Evolutionary conservation across 345 rosid genomes (phyloP).

Genomic region (Acer yangbiense): DNA sequence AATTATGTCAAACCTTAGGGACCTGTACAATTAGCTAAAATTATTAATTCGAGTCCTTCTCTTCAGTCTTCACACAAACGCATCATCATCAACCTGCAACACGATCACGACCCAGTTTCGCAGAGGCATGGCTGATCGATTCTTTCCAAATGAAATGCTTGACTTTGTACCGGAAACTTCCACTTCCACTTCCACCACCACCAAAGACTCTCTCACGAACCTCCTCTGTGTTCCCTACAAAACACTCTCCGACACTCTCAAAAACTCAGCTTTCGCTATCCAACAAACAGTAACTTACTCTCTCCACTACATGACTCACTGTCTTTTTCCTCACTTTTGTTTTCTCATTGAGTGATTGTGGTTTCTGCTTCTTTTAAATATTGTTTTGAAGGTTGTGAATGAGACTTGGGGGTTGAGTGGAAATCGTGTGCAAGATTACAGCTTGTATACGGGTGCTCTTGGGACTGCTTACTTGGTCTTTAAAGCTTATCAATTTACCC

Average conservation of each 20-base stretch:
- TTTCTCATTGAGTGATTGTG: background rate
- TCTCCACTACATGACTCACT: background rate
- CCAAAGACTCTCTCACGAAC: constrained; percentile 32
- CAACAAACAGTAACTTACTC: no score
- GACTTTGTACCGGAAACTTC: constrained; percentile 27
- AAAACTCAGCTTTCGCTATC: no score
- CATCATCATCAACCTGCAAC: no score
- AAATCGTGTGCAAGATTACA: constrained; percentile 51
- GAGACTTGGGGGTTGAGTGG: constrained; percentile 57
- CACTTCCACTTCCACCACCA: background rate
- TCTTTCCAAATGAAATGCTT: constrained; percentile 42
- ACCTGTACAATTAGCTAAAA: no score
- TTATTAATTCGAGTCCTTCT: no score
- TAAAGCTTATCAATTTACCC: constrained; percentile 52
- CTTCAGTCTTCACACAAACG: no score
- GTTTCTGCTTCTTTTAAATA: constrained; percentile 3
- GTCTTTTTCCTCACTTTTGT: background rate
- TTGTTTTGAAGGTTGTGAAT: constrained; percentile 43
- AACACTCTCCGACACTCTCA: background rate
- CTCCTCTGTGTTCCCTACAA: constrained; percentile 47
- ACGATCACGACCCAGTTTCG: background rate
- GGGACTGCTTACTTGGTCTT: constrained; percentile 69
- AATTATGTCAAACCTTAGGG: no score
- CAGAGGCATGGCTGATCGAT: constrained; percentile 40
- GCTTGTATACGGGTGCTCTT: constrained; percentile 57